Percentiles rank a stretch among this genome's conserved stretches.
Conservation (phyloP, 1,139 yeast species). For the Yamadazyma pseudoaaseri region DNA sequence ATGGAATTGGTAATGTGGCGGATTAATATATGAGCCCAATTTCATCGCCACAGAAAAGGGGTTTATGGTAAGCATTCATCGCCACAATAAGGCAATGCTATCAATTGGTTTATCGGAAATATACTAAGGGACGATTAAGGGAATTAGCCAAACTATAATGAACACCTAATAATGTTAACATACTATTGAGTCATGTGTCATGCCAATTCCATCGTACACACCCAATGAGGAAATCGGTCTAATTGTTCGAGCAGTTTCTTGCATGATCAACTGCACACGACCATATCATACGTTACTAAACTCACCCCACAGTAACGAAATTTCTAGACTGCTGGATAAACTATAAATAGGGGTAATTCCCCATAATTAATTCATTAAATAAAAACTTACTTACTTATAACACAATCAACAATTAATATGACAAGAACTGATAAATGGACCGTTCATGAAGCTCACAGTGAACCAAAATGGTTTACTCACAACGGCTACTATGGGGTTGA, state of each 20-base stretch:
- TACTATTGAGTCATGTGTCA: background rate
- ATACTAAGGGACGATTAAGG: too few species aligned
- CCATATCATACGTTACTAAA: background rate
- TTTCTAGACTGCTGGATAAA: background rate
- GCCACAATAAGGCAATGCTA: too few species aligned
- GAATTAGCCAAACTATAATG: too few species aligned
- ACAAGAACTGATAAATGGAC: constrained; percentile 86
- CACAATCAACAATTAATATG: constrained; percentile 38
- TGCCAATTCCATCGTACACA: too few species aligned
- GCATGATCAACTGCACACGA: background rate
- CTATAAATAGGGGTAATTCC: constrained; percentile 1
- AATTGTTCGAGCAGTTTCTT: too few species aligned
- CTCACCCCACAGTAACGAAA: constrained; percentile 1
- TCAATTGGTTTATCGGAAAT: too few species aligned
- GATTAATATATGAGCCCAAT: too few species aligned
- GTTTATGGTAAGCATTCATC: too few species aligned
- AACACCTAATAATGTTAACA: too few species aligned
- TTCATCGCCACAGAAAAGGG: too few species aligned
- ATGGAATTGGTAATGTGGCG: too few species aligned
- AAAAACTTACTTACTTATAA: background rate
- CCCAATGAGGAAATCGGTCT: too few species aligned
- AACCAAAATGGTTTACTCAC: constrained; percentile 75
- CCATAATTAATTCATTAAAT: background rate
- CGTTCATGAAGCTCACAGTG: constrained; percentile 55
- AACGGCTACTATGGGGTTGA: constrained; percentile 63